phyloP scores from a whole-genome alignment of 306 rosid genomes.

The Cyclanthera cordifolia region DNA sequence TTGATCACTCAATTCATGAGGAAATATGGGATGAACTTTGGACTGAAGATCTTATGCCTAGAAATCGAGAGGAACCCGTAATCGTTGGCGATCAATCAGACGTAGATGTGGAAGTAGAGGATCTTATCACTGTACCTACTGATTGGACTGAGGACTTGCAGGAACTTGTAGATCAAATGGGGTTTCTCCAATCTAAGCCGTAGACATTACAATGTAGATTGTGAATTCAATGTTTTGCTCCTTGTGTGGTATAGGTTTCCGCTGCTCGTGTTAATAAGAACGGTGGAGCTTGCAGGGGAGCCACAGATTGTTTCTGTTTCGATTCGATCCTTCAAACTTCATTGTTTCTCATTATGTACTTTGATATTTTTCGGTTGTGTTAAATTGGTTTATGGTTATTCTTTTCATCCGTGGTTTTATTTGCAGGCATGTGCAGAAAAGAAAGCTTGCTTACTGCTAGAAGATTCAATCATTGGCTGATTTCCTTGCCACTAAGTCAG shows the following conservation, averaged over 20 bases:
- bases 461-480: background rate
- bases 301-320: background rate
- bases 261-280: background rate
- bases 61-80: constrained; percentile 31
- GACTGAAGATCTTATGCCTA: constrained; percentile 39
- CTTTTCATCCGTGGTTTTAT: constrained; percentile 2
- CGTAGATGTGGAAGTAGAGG: constrained; percentile 43
- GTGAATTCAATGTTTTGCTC: background rate
- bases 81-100: constrained; percentile 36
- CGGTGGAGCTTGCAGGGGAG: background rate
- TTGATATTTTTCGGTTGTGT: background rate
- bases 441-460: background rate
- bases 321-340: background rate
- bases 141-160: constrained; percentile 60
- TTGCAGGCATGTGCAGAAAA: constrained; percentile 7
- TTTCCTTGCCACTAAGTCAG: background rate
- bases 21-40: constrained; percentile 33
- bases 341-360: background rate
- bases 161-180: constrained; percentile 69
- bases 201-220: background rate
- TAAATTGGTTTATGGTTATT: background rate
- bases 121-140: constrained; percentile 23
- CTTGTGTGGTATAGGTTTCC: background rate
- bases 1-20: constrained; percentile 26
- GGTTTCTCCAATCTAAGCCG: constrained; percentile 38